Evolutionary conservation across 2,329 filamentous ascomycete genomes (phyloP), one percentile per base, ranked within the genome.

Genomic region (Calonectria pseudoreteaudii): DNA sequence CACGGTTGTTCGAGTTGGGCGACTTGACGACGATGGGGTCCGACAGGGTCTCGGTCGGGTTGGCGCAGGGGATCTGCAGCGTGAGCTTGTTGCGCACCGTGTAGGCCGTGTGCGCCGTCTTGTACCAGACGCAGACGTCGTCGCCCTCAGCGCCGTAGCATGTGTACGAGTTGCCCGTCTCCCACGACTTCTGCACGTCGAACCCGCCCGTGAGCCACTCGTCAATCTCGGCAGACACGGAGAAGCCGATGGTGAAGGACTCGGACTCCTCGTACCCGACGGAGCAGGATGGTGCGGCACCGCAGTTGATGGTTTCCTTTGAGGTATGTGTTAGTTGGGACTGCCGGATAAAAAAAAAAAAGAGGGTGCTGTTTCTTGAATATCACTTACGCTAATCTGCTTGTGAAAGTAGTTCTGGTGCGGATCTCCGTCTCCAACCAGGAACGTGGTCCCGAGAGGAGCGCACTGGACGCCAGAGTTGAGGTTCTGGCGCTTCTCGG

Each of bases 341-440:
- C 10, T 14, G 8, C 44, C 13, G n/a, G 8, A 13, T 47, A 47
- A 47, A 47, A 34, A 9, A 10, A 11, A 34, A 11, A 47, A 34
- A 9, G 2, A 11, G 11, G 9, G 31, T 34, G 3, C 14, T 18
- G 13, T 18, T 3, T 16, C 1, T 18, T 18, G n/a, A 18, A 30
- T 31, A 11, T 28, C 10, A n/a, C 31, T 68, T 56, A 56, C 70
- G 26, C 65, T 72, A 8, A 72, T 72, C 16, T 72, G 70, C 53
- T 52, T 67, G 47, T 72, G 53, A 20, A 34, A 72, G 65, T 68
- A 72, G 56, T 72, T 72, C 47, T 72, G 65, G 34, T 72, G 65
- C 4, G 70, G 70, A 36, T 72, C 56, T 36, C 70, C 70, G n/a
- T 72, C 70, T 9, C 70, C 70, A 2, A 56, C 56, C 31, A 68